phyloP scores from a whole-genome alignment of 257 asterid genomes.

The Gentiana dahurica region DNA sequence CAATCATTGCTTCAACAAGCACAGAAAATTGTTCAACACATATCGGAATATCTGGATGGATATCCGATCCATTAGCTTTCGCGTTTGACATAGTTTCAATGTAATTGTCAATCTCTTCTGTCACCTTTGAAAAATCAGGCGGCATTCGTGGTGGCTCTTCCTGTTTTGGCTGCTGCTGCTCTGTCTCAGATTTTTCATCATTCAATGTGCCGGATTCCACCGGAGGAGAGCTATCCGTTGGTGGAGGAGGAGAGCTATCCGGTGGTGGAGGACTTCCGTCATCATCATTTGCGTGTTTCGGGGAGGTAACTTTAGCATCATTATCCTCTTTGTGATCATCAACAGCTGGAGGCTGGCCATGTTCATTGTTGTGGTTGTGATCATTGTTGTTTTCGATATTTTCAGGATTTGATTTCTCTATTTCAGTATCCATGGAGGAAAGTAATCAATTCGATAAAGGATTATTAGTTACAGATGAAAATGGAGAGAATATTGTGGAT shows the following conservation, averaged over 20 bases:
- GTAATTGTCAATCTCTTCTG: conserved; percentile 51
- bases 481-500: conserved; percentile 2
- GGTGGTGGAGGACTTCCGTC: background rate
- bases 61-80: conserved; percentile 12
- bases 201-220: conserved; percentile 1
- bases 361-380: conserved; percentile 5
- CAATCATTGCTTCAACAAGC: conserved; percentile 58
- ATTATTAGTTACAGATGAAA: background rate
- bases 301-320: conserved; percentile 2
- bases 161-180: conserved; percentile 8
- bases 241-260: background rate
- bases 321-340: no score
- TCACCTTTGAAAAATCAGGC: conserved; percentile 55
- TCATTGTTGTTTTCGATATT: conserved; percentile 7
- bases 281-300: conserved; percentile 1
- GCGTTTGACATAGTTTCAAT: conserved; percentile 23
- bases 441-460: conserved; percentile 3
- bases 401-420: conserved; percentile 29
- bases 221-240: background rate
- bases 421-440: conserved; percentile 31
- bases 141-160: conserved; percentile 33
- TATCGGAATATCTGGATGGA: conserved; percentile 43
- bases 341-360: conserved; percentile 5
- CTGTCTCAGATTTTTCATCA: background rate
- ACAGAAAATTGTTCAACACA: conserved; percentile 55